Evolutionary conservation across 1,284 basidiomycete species (phyloP).

Genomic region (Coniferiporia weirii): DNA sequence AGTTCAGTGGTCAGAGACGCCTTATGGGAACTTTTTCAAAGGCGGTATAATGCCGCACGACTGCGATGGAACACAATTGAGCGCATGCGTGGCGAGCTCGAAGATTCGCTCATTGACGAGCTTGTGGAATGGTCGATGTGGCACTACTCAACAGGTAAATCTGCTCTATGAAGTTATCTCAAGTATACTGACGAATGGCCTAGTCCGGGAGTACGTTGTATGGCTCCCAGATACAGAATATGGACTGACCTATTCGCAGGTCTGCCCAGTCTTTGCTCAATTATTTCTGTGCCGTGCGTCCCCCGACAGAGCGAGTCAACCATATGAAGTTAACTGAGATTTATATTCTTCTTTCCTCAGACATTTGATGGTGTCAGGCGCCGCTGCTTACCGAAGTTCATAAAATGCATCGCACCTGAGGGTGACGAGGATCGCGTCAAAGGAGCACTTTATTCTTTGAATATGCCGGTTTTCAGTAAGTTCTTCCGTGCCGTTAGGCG

Average conservation of each 20-base stretch:
- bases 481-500: not conserved
- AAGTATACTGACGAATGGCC: not conserved
- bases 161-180: constrained; percentile 6
- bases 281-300: constrained; percentile 41
- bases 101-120: constrained; percentile 77
- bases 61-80: constrained; percentile 69
- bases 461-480: constrained; percentile 54
- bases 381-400: constrained; percentile 60
- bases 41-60: constrained; percentile 63
- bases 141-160: constrained; percentile 62
- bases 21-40: constrained; percentile 23
- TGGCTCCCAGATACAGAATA: not conserved
- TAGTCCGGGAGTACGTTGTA: constrained; percentile 48
- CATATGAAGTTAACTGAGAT: not conserved
- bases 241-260: constrained; percentile 29
- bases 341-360: constrained; percentile 27
- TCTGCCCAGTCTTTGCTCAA: constrained; percentile 59
- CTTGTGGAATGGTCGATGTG: constrained; percentile 83
- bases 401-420: constrained; percentile 67
- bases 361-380: constrained; percentile 75
- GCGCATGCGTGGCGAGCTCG: constrained; percentile 62
- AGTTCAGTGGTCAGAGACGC: not conserved
- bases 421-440: constrained; percentile 88
- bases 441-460: constrained; percentile 84
- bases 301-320: not conserved